These are phyloP conservation scores for Anthracocystis panici-leucophaei DNA, from an alignment of 1,284 basidiomycete genomes.

Conservation along the genomic window DNA sequence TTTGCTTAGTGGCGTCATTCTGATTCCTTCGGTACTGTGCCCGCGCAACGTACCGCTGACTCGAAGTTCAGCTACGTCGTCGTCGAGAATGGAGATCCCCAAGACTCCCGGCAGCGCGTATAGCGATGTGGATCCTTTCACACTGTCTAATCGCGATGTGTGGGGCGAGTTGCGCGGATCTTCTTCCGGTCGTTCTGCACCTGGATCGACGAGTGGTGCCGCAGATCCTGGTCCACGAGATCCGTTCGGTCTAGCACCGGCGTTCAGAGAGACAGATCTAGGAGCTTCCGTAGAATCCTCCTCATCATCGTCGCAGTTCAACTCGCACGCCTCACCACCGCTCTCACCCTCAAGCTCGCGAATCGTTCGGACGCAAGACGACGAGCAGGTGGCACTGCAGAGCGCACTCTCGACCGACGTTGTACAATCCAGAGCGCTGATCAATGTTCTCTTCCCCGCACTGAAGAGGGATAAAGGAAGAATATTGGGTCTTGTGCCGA, in stretches of 20 bases:
- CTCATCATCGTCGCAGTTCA: constrained; percentile 25
- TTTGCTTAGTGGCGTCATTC: constrained; percentile 47
- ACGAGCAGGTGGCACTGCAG: constrained; percentile 42
- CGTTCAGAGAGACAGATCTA: constrained; percentile 21
- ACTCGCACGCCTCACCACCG: constrained; percentile 35
- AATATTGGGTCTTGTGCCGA: constrained; percentile 45
- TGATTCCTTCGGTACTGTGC: constrained; percentile 50
- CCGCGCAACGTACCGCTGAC: constrained; percentile 44
- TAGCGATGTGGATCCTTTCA: constrained; percentile 44
- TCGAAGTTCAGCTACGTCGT: constrained; percentile 12
- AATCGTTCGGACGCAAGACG: constrained; percentile 29
- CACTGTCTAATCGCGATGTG: constrained; percentile 31
- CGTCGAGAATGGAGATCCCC: constrained; percentile 12
- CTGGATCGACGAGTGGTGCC: not conserved
- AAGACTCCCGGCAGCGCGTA: constrained; percentile 35
- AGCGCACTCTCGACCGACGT: constrained; percentile 52
- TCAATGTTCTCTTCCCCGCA: constrained; percentile 52
- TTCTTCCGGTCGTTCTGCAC: not conserved
- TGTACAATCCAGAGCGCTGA: constrained; percentile 39
- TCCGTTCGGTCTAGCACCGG: constrained; percentile 37
- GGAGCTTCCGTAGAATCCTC: constrained; percentile 33
- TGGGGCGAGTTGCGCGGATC: constrained; percentile 28
- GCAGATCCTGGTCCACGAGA: constrained; percentile 11
- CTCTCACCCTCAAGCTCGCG: constrained; percentile 37
- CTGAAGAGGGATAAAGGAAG: constrained; percentile 49